Base-by-base conservation (phyloP, 768 basidiomycete genomes). In the Rhizopogon sp. region DNA sequence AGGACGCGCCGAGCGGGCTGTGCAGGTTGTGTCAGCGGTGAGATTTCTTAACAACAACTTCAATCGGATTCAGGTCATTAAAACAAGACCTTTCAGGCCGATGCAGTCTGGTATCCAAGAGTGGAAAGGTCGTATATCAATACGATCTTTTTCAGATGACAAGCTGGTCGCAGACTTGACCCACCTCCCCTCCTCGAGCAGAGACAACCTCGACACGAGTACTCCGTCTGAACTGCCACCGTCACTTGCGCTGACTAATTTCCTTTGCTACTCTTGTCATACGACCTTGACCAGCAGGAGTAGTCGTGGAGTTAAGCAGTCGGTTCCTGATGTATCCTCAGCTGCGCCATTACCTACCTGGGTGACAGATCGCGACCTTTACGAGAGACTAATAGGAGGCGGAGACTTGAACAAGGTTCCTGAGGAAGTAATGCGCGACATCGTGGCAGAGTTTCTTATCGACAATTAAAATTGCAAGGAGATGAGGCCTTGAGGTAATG, bases 101-200 rank as follows among this genome's bases (percentile, higher is more conserved):
- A 75, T 79, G 2, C 88, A 89, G 60, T 72, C 67, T 11, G 83
- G 79, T 14, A 74, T 87, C 14, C 84, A 85, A 63, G 81, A 78
- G 37, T 92, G 90, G 90, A 90, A 88, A 64, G 67, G 78, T 0
- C 78, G 77, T 35, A 90, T 88, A 67, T 85, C 90, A 5, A 86
- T 90, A 55, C 80, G 85, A 50, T 78, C 84, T 1, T 78, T 64
- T 43, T 56, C 52, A 6, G 62, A 62, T 35, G 20, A 60, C 29
- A 58, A 55, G 29, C 28, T 68, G 14, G 53, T 47, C 10, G n/a
- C 60, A n/a, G 62, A 63, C 40, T 56, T 56, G 4, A 45, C 35
- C 43, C 44, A 60, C 51, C 35, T 53, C 40, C 58, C 60, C 40
- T 42, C 16, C 11, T 5, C 47, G 16, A 33, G 33, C 47, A 49